Base-by-base conservation (phyloP, 306 rosid genomes). In the Lathyrus aphaca region DNA sequence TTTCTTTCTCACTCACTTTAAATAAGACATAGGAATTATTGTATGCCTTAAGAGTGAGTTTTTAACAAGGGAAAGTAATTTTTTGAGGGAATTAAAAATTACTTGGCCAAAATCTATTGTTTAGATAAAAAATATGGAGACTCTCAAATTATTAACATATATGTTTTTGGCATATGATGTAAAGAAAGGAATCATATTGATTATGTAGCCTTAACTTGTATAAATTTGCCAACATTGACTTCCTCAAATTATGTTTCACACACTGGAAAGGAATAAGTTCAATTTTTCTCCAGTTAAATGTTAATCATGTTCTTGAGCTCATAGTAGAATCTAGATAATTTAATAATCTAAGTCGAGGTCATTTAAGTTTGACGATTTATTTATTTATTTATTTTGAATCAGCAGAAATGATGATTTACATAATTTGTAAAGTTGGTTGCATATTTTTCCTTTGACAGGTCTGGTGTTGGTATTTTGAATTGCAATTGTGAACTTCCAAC, bases 401-500 rank as follows among this genome's bases (percentile, higher is more conserved):
- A 14, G 39, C 39, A 27, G 15, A 13, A n/a, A 29, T 27, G 19
- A 27, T 29, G 39, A 29, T 56, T 56, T 56, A 27, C 39, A 21
- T 18, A 18, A 17, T 18, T n/a, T 44, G 46, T 17, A 32, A 37
- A 45, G n/a, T 48, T 59, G 25, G 39, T n/a, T 57, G 43, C 15
- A 4, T 51, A 42, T 58, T 43, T 43, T 57, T 44, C 48, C 38
- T 27, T 2, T 58, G 58, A 19, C 45, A 25, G 66, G 44, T 60
- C 14, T 46, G 38, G 61, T 50, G 8, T 16, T 48, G 49, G 37
- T 60, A 59, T 45, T 59, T 48, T 32, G 50, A 56, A 43, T 60
- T 72, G 49, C 60, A 46, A 57, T 27, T 19, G 50, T 60, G 14
- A 71, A 71, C 59, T 44, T 18, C 48, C 48, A 50, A 11, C 39